Evolutionary conservation across 2,329 filamentous ascomycete species (phyloP).

Genomic region (Fusarium concolor): DNA sequence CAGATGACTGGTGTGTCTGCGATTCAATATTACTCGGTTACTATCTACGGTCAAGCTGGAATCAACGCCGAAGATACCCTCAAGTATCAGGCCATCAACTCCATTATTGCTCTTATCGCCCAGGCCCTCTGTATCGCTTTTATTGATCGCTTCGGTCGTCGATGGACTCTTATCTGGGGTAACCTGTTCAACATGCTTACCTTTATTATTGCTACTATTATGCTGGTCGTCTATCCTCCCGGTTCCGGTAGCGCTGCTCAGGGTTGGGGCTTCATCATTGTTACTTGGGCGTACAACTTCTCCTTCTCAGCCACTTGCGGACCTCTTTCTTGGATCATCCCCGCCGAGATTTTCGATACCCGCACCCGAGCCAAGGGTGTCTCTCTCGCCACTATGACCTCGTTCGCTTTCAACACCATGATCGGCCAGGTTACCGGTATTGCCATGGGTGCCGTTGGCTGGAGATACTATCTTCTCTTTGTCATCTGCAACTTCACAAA

Average conservation of each 20-base stretch:
- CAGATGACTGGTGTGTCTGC: conserved; percentile 83
- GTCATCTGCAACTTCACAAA: conserved; percentile 47
- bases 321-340: conserved; percentile 70
- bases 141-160: conserved; percentile 77
- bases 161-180: conserved; percentile 77
- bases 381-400: conserved; percentile 77
- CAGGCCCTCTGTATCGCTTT: conserved; percentile 75
- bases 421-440: conserved; percentile 56
- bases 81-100: conserved; percentile 81
- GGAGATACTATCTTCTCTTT: conserved; percentile 57
- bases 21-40: conserved; percentile 80
- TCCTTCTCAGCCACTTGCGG: conserved; percentile 78
- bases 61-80: conserved; percentile 73
- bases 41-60: conserved; percentile 76
- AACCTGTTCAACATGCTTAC: conserved; percentile 78
- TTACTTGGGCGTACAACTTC: conserved; percentile 86
- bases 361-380: conserved; percentile 80
- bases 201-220: conserved; percentile 74
- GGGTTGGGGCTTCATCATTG: conserved; percentile 77
- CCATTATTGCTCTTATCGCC: conserved; percentile 75
- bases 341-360: conserved; percentile 82
- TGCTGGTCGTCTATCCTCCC: conserved; percentile 69
- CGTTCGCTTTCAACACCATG: conserved; percentile 82
- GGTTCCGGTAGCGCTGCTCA: conserved; percentile 58
- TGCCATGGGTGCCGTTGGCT: conserved; percentile 50